Percentiles rank a stretch among this genome's conserved stretches.
These are phyloP conservation scores for Scutellaria baicalensis DNA, from an alignment of 257 asterid species.

Conservation along the genomic window DNA sequence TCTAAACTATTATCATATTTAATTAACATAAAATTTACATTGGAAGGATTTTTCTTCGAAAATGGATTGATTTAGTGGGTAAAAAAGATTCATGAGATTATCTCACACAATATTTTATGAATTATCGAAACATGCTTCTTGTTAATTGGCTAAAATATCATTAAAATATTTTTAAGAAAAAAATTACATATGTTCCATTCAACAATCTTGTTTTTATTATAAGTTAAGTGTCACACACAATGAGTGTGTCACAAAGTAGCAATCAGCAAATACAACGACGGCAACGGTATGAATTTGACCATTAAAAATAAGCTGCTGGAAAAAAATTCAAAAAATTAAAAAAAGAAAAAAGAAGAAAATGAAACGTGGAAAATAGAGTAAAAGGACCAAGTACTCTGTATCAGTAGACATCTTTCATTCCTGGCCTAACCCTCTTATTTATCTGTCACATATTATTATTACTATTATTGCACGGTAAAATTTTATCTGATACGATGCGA, in stretches of 20 bases:
- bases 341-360: not conserved
- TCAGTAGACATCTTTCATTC: conserved; percentile 34
- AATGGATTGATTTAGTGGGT: too few relatives aligned
- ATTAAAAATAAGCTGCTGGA: conserved; percentile 24
- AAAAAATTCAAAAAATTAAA: not conserved
- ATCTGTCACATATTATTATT: not conserved
- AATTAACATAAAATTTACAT: too few relatives aligned
- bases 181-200: too few relatives aligned
- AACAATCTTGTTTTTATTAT: not conserved
- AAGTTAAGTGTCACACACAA: not conserved
- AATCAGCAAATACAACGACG: not conserved
- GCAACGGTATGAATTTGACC: conserved; percentile 21
- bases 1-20: too few relatives aligned
- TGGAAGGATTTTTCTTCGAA: too few relatives aligned
- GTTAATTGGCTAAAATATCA: too few relatives aligned
- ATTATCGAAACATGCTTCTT: too few relatives aligned
- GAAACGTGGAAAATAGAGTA: conserved; percentile 29
- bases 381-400: conserved; percentile 48
- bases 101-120: too few relatives aligned
- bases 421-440: conserved; percentile 34
- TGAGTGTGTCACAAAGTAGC: not conserved
- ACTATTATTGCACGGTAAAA: too few relatives aligned
- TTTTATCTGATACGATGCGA: too few relatives aligned
- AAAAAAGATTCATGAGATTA: too few relatives aligned
- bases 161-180: too few relatives aligned